Conservation (phyloP, 2,329 filamentous ascomycete species). For the Macrophomina phaseolina region DNA sequence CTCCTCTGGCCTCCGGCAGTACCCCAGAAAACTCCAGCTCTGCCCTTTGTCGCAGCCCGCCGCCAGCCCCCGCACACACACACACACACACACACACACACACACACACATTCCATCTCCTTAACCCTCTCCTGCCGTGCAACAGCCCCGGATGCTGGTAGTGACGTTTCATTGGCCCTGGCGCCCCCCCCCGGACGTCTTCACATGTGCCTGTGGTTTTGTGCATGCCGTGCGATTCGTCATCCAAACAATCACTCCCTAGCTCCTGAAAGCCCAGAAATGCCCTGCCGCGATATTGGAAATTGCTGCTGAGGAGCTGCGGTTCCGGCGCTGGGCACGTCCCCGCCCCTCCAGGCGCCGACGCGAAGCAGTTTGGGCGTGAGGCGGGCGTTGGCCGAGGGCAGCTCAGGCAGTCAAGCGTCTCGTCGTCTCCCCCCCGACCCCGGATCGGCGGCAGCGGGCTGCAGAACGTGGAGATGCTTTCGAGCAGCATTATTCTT, state of each 20-base stretch:
- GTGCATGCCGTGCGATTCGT: slow-evolving; percentile 20
- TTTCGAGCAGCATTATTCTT: not conserved
- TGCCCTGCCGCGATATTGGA: slow-evolving; percentile 1
- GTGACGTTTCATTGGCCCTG: slow-evolving; percentile 21
- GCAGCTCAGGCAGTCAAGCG: not conserved
- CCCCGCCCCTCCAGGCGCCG: not conserved
- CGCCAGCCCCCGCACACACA: not conserved
- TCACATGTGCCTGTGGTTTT: slow-evolving; percentile 22
- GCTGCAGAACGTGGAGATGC: slow-evolving; percentile 22
- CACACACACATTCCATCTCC: slow-evolving; percentile 18
- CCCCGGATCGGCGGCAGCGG: slow-evolving; percentile 17
- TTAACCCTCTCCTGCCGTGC: slow-evolving; percentile 24
- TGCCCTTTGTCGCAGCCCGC: not conserved
- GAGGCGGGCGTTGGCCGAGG: not conserved
- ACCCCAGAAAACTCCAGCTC: slow-evolving; percentile 15
- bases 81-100: slow-evolving; percentile 4
- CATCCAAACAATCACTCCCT: slow-evolving; percentile 8
- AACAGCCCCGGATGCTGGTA: slow-evolving; percentile 7
- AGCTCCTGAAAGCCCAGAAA: slow-evolving; percentile 21
- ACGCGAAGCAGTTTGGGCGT: not conserved
- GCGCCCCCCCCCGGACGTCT: slow-evolving; percentile 11
- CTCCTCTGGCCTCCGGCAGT: not conserved
- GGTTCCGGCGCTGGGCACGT: not conserved
- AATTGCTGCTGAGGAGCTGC: not conserved
- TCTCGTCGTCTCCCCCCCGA: slow-evolving; percentile 15